A percentile compares a stretch with the other conserved stretches of the same genome.
Conservation (phyloP, 2,329 filamentous ascomycete species). For the Paraphoma chrysanthemicola region DNA sequence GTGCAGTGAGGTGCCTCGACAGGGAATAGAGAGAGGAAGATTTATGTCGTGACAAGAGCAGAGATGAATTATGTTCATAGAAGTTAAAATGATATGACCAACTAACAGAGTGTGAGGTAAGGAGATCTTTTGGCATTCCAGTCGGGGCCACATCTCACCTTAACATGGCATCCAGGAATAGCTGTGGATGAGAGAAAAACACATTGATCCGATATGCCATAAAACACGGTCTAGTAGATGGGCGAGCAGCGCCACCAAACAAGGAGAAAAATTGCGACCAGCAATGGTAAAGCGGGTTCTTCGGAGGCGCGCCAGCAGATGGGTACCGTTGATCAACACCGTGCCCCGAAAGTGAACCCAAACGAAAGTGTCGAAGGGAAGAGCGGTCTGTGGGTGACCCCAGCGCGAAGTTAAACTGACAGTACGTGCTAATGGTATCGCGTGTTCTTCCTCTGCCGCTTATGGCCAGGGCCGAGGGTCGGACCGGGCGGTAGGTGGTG, state of each 20-base stretch:
- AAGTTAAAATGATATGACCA: conserved; percentile 29
- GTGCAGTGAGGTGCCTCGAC: background rate
- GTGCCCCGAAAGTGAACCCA: conserved; percentile 31
- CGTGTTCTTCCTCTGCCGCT: conserved; percentile 29
- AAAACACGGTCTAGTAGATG: conserved; percentile 34
- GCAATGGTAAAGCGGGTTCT: conserved; percentile 19
- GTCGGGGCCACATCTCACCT: conserved; percentile 21
- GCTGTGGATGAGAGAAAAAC: conserved; percentile 21
- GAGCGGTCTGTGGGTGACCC: conserved; percentile 2
- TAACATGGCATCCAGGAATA: conserved; percentile 24
- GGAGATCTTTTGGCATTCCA: conserved; percentile 31
- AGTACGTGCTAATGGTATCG: conserved; percentile 47
- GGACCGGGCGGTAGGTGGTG: background rate
- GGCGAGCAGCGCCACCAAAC: conserved; percentile 17
- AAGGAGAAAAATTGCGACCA: conserved; percentile 17
- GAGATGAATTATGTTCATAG: conserved; percentile 42
- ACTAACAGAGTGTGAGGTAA: conserved; percentile 17
- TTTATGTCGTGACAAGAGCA: conserved; percentile 2
- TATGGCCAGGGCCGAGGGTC: conserved; percentile 25
- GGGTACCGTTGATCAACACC: conserved; percentile 41
- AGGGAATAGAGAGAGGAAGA: background rate
- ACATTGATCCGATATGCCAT: conserved; percentile 43
- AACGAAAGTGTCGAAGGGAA: conserved; percentile 33
- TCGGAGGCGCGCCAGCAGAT: conserved; percentile 34
- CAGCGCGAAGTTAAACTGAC: conserved; percentile 31